Evolutionary conservation across 1,284 basidiomycete genomes (phyloP).

Genomic region (Ganoderma sinense): DNA sequence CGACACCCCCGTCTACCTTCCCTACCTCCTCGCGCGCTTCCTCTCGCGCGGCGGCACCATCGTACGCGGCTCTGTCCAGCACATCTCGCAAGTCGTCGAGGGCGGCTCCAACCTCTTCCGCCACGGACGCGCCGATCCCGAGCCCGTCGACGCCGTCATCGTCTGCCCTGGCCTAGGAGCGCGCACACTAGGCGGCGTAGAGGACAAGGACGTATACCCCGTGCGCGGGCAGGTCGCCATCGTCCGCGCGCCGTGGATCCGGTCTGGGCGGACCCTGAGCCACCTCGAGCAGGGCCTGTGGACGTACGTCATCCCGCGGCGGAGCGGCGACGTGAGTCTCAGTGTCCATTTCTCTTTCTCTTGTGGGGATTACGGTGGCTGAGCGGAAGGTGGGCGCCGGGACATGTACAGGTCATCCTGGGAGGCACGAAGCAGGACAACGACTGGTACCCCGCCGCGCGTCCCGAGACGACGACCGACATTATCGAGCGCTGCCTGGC

Average conservation of each 20-base stretch:
- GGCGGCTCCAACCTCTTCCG: constrained; percentile 56
- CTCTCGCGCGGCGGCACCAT: constrained; percentile 63
- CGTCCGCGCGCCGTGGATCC: constrained; percentile 61
- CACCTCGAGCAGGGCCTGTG: constrained; percentile 54
- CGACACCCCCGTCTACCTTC: constrained; percentile 72
- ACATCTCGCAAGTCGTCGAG: constrained; percentile 72
- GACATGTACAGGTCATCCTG: constrained; percentile 59
- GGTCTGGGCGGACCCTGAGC: constrained; percentile 63
- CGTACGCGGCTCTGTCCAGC: constrained; percentile 64
- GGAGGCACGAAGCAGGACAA: constrained; percentile 68
- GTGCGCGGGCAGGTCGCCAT: constrained; percentile 61
- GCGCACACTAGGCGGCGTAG: constrained; percentile 52
- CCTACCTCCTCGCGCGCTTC: constrained; percentile 73
- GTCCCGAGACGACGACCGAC: constrained; percentile 64
- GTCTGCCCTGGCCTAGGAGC: constrained; percentile 71
- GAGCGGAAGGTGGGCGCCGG: background rate
- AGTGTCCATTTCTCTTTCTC: background rate
- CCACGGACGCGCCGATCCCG: constrained; percentile 29
- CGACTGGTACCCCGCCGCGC: constrained; percentile 73
- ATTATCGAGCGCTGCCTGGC: constrained; percentile 66
- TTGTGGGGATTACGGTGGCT: background rate
- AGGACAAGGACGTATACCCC: constrained; percentile 56
- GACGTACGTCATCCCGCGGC: constrained; percentile 78
- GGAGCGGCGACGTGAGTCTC: constrained; percentile 66
- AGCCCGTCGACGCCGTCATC: constrained; percentile 58